Base-by-base conservation (phyloP, 805 yeast species). In the Kockiozyma suomiensis region DNA sequence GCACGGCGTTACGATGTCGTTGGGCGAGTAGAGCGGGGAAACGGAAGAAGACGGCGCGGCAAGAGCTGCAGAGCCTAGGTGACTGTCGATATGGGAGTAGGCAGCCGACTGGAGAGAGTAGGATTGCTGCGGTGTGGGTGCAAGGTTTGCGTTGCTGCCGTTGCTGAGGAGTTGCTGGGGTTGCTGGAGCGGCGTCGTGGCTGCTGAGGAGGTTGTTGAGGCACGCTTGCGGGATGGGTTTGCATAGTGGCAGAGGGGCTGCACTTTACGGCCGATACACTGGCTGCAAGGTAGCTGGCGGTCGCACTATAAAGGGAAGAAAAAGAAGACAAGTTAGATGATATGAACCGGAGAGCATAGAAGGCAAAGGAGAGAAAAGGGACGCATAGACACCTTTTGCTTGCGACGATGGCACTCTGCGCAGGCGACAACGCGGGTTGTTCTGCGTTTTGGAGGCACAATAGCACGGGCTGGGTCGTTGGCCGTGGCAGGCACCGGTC, bases 341-440 rank as follows among this genome's bases (percentile, higher is more conserved):
- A n/a, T n/a, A n/a, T n/a, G n/a, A n/a, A n/a, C n/a, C n/a, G n/a
- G n/a, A n/a, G n/a, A n/a, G n/a, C n/a, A 13, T 15, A n/a, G n/a
- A n/a, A n/a, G n/a, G n/a, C n/a, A n/a, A 25, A 35, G 41, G 30
- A 49, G 25, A 2, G 38, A 19, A 10, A 10, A 5, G 12, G n/a
- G 32, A 33, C 4, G n/a, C 40, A n/a, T n/a, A n/a, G 52, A n/a
- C 37, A 61, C 64, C 41, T 57, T 61, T 35, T 61, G 64, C 52
- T 61, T 61, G 26, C 64, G 60, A 10, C 64, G 58, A 28, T 61
- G 64, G 46, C 64, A 61, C 38, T 61, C 64, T 13, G 54, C 49
- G 54, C 64, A 61, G 43, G 61, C 53, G 42, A 58, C 56, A 41
- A 61, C 56, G 38, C 52, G 42, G 33, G 52, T 49, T 23, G 52